Conservation (phyloP, 768 basidiomycete genomes). For the Russula emetica region DNA sequence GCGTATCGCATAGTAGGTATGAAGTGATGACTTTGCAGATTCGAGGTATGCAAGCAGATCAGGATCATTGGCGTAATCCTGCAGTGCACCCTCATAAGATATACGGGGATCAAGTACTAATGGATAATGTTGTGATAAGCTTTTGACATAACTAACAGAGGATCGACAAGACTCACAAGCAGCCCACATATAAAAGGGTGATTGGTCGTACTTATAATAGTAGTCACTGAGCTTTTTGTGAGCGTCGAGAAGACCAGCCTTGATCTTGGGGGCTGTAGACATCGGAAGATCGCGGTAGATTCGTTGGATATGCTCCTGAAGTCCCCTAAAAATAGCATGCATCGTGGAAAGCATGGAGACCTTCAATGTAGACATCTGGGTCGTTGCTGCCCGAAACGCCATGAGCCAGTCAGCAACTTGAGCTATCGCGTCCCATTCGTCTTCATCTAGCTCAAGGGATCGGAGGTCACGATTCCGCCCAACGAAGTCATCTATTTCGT, state of each 20-base stretch:
- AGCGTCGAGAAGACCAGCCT: not conserved
- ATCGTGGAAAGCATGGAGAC: not conserved
- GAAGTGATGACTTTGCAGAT: too few species aligned
- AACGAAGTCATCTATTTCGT: not conserved
- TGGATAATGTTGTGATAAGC: not conserved
- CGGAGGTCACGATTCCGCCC: not conserved
- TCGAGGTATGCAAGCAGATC: not conserved
- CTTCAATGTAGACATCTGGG: not conserved
- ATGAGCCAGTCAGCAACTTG: not conserved
- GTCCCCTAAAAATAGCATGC: not conserved
- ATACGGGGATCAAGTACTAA: not conserved
- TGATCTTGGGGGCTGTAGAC: not conserved
- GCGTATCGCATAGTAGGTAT: too few species aligned
- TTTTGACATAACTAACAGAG: too few species aligned
- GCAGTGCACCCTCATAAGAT: not conserved
- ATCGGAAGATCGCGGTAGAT: too few species aligned
- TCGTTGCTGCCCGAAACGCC: not conserved
- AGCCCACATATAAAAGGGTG: slow-evolving; percentile 1
- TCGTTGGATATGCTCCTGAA: not conserved
- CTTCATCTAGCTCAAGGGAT: not conserved
- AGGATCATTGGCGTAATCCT: too few species aligned
- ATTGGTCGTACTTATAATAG: not conserved
- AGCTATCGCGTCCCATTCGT: not conserved
- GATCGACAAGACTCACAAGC: not conserved
- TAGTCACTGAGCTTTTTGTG: not conserved